Percentiles rank a stretch among this genome's conserved stretches.
phyloP scores from a whole-genome alignment of 139 green algal species.

The Haematococcus sp. region DNA sequence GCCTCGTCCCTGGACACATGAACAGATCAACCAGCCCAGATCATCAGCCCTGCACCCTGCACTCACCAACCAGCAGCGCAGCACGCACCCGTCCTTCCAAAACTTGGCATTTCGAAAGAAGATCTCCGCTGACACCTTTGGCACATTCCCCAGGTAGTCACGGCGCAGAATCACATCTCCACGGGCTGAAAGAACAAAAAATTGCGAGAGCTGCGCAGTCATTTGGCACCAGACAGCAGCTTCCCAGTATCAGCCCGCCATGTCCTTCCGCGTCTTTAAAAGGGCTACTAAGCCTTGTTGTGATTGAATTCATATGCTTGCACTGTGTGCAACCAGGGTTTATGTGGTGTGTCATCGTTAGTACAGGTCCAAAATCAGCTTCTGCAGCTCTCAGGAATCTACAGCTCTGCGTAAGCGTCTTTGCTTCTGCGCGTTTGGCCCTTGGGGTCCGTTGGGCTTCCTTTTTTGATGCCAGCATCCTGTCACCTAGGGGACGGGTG shows the following conservation, averaged over 20 bases:
- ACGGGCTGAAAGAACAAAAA: slow-evolving; percentile 87
- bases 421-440: too few relatives aligned
- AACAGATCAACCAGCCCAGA: slow-evolving; percentile 10
- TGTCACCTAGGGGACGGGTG: too few relatives aligned
- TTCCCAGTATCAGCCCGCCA: background rate
- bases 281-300: too few relatives aligned
- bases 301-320: too few relatives aligned
- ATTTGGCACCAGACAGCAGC: background rate
- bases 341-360: too few relatives aligned
- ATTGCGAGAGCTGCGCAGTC: slow-evolving; percentile 65
- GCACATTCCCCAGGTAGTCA: slow-evolving; percentile 89
- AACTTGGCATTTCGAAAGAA: slow-evolving; percentile 91
- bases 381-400: too few relatives aligned
- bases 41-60: background rate
- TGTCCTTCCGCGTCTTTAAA: too few relatives aligned
- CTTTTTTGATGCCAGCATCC: too few relatives aligned
- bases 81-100: slow-evolving; percentile 64
- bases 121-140: slow-evolving; percentile 72
- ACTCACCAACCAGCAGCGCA: background rate
- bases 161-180: slow-evolving; percentile 90
- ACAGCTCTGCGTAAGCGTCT: too few relatives aligned
- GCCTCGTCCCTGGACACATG: slow-evolving; percentile 58
- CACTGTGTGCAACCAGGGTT: too few relatives aligned
- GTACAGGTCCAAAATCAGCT: too few relatives aligned
- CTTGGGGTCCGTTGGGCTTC: too few relatives aligned